These are phyloP conservation scores for Hypericum androsaemum DNA, from an alignment of 345 rosid genomes.

Conservation along the genomic window DNA sequence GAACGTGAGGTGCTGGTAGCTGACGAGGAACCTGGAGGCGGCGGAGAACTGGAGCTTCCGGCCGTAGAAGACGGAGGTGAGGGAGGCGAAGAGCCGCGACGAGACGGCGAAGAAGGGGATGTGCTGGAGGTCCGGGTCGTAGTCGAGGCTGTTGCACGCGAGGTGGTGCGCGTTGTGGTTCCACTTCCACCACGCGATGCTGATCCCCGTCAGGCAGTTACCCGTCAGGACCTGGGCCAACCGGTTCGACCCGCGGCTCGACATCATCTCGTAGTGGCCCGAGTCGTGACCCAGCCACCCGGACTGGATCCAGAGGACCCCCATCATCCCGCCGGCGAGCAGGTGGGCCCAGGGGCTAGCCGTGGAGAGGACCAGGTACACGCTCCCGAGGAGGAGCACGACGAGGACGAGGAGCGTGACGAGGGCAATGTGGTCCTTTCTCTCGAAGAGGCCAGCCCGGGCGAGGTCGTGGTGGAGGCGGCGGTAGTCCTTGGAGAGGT, in stretches of 20 bases:
- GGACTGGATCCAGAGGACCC: slow-evolving; percentile 49
- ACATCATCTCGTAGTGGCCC: slow-evolving; percentile 47
- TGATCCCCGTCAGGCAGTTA: slow-evolving; percentile 61
- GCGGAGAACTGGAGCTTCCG: slow-evolving; percentile 42
- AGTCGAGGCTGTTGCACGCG: slow-evolving; percentile 45
- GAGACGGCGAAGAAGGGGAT: slow-evolving; percentile 50
- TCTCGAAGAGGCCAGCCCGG: slow-evolving; percentile 40
- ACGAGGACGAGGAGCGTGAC: slow-evolving; percentile 15
- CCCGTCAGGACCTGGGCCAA: slow-evolving; percentile 46
- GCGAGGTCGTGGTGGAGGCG: slow-evolving; percentile 31
- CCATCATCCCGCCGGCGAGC: slow-evolving; percentile 29
- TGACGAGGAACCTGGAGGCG: slow-evolving; percentile 34
- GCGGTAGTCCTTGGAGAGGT: slow-evolving; percentile 36
- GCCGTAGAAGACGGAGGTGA: slow-evolving; percentile 33
- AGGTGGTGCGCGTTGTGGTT: slow-evolving; percentile 53
- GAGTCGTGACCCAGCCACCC: slow-evolving; percentile 82
- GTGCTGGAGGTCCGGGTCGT: slow-evolving; percentile 57
- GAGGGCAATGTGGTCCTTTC: slow-evolving; percentile 27
- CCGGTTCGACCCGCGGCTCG: slow-evolving; percentile 23
- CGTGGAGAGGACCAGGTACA: slow-evolving; percentile 30
- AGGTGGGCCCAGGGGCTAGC: slow-evolving; percentile 28
- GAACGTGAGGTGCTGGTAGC: slow-evolving; percentile 51
- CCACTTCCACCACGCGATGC: slow-evolving; percentile 56
- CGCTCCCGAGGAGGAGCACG: slow-evolving; percentile 21
- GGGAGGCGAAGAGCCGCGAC: slow-evolving; percentile 33